These are phyloP conservation scores for Sonneratia caseolaris DNA, from an alignment of 345 rosid genomes.

Conservation along the genomic window DNA sequence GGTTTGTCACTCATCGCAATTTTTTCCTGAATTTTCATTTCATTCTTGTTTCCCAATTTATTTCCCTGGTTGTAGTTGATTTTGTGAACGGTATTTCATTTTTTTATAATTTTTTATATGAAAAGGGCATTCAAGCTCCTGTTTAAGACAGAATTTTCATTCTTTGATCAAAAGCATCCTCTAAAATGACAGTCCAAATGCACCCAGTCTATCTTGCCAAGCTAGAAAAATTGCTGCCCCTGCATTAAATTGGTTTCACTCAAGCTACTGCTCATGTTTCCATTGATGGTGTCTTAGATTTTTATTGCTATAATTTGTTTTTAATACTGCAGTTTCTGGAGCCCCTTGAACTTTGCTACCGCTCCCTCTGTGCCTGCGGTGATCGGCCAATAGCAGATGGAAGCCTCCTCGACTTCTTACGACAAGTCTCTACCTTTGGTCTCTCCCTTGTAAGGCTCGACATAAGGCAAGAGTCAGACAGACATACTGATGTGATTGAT, in stretches of 20 bases:
- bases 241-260: too few species aligned
- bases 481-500: constrained; percentile 87
- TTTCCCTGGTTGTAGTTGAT: too few species aligned
- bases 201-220: too few species aligned
- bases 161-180: too few species aligned
- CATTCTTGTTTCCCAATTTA: too few species aligned
- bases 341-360: constrained; percentile 96
- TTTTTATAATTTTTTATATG: too few species aligned
- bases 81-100: too few species aligned
- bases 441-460: constrained; percentile 92
- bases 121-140: too few species aligned
- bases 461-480: constrained; percentile 86
- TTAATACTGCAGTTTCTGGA: constrained; percentile 53
- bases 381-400: constrained; percentile 95
- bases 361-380: constrained; percentile 75
- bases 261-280: too few species aligned
- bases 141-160: too few species aligned
- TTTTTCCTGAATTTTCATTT: neutral
- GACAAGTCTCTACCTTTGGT: constrained; percentile 96
- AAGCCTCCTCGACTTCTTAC: constrained; percentile 87
- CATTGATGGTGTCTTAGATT: neutral
- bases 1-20: constrained; percentile 20
- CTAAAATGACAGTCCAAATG: too few species aligned
- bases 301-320: constrained; percentile 2
- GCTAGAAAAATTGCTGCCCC: too few species aligned